A percentile compares a stretch with the other conserved stretches of the same genome.
Evolutionary conservation across 345 rosid genomes (phyloP).

Genomic region (Aethionema arabicum): DNA sequence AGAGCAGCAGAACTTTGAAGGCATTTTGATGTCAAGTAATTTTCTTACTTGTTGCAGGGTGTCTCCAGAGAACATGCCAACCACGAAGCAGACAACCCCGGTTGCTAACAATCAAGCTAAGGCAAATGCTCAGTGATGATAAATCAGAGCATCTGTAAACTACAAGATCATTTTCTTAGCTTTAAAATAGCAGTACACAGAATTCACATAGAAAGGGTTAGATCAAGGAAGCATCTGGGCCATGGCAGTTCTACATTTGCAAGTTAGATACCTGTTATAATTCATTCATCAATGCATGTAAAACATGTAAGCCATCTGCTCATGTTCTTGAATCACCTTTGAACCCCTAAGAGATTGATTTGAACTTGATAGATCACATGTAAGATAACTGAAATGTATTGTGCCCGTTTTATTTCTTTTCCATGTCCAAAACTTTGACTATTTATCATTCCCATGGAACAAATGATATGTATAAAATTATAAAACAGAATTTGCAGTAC

Average conservation of each 20-base stretch:
- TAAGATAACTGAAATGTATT: conserved; percentile 8
- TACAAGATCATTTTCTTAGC: conserved; percentile 2
- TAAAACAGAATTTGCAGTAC: conserved; percentile 9
- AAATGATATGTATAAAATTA: background rate
- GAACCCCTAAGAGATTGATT: conserved; percentile 13
- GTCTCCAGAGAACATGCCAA: conserved; percentile 46
- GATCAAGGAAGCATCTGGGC: conserved; percentile 15
- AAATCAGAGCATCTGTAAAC: conserved; percentile 6
- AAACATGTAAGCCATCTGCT: conserved; percentile 16
- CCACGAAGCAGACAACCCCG: conserved; percentile 8
- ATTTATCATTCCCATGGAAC: background rate
- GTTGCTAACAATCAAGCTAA: conserved; percentile 24
- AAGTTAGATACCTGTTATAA: conserved; percentile 10
- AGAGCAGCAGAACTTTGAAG: background rate
- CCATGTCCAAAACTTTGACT: conserved; percentile 10
- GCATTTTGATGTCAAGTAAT: conserved; percentile 10
- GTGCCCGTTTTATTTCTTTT: conserved; percentile 16
- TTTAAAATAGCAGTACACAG: conserved; percentile 13
- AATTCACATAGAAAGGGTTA: conserved; percentile 16
- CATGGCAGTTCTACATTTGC: conserved; percentile 10
- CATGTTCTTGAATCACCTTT: conserved; percentile 17
- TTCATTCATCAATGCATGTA: conserved; percentile 2
- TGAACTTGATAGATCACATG: conserved; percentile 15
- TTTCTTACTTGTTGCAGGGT: conserved; percentile 45
- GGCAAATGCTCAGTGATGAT: conserved; percentile 14